Conservation (phyloP, 805 yeast genomes). For the Wickerhamiella azyma region DNA sequence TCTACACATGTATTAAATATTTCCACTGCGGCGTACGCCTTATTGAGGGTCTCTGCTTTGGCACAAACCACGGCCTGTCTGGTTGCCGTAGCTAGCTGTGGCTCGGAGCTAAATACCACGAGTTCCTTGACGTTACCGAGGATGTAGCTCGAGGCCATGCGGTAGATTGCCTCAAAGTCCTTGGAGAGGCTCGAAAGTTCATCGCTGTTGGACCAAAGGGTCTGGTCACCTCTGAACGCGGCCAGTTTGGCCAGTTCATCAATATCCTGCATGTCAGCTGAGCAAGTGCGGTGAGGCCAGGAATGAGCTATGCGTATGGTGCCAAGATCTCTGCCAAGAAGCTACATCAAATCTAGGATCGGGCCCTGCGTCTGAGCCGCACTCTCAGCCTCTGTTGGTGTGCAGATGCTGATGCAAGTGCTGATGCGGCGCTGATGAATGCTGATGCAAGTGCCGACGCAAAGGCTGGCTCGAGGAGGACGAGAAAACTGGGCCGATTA, state of each 20-base stretch:
- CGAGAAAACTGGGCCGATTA: too few relatives aligned
- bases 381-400: too few relatives aligned
- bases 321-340: too few relatives aligned
- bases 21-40: neutral
- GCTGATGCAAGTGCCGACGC: too few relatives aligned
- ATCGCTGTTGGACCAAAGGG: neutral
- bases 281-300: too few relatives aligned
- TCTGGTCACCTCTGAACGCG: neutral
- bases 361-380: too few relatives aligned
- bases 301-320: too few relatives aligned
- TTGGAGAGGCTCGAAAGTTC: neutral
- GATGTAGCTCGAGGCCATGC: neutral
- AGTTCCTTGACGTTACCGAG: slow-evolving; percentile 2
- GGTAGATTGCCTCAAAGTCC: neutral
- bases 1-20: neutral
- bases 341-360: too few relatives aligned
- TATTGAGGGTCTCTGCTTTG: neutral
- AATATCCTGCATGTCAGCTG: neutral
- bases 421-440: too few relatives aligned
- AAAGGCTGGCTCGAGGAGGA: too few relatives aligned
- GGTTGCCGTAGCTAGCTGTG: neutral
- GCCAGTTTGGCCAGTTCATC: neutral
- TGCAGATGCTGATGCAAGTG: too few relatives aligned
- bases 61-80: neutral
- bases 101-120: slow-evolving; percentile 1